A percentile compares a stretch with the other conserved stretches of the same genome.
phyloP scores from a whole-genome alignment of 768 basidiomycete species.

The Ramaria rubella region DNA sequence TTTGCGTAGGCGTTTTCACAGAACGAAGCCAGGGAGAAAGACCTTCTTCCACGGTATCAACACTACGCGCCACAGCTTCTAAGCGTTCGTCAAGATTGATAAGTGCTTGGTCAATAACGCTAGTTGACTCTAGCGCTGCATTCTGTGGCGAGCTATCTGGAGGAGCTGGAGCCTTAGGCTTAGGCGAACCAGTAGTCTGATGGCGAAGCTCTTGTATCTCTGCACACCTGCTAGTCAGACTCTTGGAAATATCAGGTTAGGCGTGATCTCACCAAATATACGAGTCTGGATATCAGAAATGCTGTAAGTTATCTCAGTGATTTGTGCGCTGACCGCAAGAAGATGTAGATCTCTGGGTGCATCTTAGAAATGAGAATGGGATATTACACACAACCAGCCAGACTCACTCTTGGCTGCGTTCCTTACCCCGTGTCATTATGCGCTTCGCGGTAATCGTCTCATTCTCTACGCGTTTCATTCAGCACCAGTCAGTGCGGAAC shows the following conservation, averaged over 20 bases:
- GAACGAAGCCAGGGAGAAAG: conserved; percentile 52
- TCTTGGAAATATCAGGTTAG: conserved; percentile 2
- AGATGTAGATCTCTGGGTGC: conserved; percentile 60
- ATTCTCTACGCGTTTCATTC: conserved; percentile 48
- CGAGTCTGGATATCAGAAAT: conserved; percentile 88
- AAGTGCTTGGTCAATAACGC: conserved; percentile 74
- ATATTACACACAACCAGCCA: conserved; percentile 5
- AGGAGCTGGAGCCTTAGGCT: conserved; percentile 25
- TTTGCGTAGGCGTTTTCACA: conserved; percentile 41
- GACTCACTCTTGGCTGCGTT: conserved; percentile 63
- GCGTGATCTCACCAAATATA: conserved; percentile 62
- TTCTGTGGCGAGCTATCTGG: neutral
- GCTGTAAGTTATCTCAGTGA: conserved; percentile 80
- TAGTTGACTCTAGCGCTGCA: conserved; percentile 23
- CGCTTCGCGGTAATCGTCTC: conserved; percentile 59
- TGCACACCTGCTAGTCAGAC: conserved; percentile 24
- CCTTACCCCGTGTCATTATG: conserved; percentile 31
- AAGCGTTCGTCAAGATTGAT: conserved; percentile 74
- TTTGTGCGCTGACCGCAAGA: conserved; percentile 74
- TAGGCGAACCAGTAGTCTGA: conserved; percentile 55
- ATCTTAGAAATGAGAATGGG: conserved; percentile 20
- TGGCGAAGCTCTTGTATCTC: conserved; percentile 93
- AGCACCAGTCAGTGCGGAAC: neutral
- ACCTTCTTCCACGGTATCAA: conserved; percentile 61
- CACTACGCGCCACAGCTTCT: conserved; percentile 63